Evolutionary conservation across 2,329 filamentous ascomycete species (phyloP), one percentile per base, ranked within the genome.

Genomic region (Allantophomopsis lycopodina): DNA sequence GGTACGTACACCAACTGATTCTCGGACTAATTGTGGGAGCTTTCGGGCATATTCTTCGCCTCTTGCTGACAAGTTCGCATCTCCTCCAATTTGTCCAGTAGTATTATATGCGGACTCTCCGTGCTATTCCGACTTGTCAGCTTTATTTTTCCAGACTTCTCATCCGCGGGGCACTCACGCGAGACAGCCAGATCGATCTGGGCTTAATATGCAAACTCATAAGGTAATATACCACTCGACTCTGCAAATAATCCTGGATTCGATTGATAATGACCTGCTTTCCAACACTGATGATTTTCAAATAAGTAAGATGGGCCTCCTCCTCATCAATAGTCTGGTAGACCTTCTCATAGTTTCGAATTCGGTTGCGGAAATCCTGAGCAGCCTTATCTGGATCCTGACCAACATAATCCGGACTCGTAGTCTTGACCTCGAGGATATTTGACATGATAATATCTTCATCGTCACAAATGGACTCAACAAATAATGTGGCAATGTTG

Each of bases 201-300:
- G 89, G 89, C 47, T 89, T 89, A 59, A 98, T 98, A 63, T 98
- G 91, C 32, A 98, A 70, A 58, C 96, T 98, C 79, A 96, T 95
- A 42, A 96, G 76, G 58, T 95, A 98, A 62, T 98, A 98, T 35
- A 98, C 89, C 35, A 98, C 80, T 42, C 91, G 80, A 59, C 86
- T 94, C 59, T 95, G 91, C 20, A 98, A 70, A 56, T 98, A 98
- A 61, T 98, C 91, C 56, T 87, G 81, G 54, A 98, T 94, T 56
- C 83, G 80, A 64, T 96, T 98, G 72, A 98, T 96, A 55, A 96
- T 91, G 56, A 96, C 88, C 55, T 94, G 86, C 50, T 85, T 85
- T 43, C 91, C 88, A 11, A 96, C 86, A 55, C 98, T 81, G 70
- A 96, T 93, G 56, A 98, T 82, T 64, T 98, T 96, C 56, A 96